A percentile compares a stretch with the other conserved stretches of the same genome.
phyloP scores from a whole-genome alignment of 495 filamentous ascomycete genomes.

The Venustampulla echinocandica region DNA sequence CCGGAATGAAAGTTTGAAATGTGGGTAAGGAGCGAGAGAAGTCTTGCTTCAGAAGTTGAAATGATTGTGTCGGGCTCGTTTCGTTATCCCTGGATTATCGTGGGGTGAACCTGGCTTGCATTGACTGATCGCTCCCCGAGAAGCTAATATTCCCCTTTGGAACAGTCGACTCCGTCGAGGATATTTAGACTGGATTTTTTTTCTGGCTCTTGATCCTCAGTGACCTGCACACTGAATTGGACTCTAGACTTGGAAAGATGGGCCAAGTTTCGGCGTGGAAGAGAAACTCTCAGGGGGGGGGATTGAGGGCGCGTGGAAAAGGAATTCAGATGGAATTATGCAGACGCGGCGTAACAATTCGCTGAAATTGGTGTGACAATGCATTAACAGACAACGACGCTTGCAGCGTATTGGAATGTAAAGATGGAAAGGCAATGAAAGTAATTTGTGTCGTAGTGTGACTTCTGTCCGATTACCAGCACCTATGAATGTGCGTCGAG shows the following conservation, averaged over 20 bases:
- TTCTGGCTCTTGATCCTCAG: neutral
- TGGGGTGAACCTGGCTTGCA: too few relatives aligned
- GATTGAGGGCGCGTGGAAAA: too few relatives aligned
- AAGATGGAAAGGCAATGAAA: too few relatives aligned
- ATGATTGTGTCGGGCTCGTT: conserved; percentile 17
- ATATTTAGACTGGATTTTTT: neutral
- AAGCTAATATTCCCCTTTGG: neutral
- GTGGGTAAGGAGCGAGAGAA: conserved; percentile 6
- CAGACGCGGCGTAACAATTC: conserved; percentile 1
- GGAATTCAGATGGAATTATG: conserved; percentile 4
- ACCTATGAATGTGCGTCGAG: too few relatives aligned
- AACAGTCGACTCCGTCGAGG: neutral
- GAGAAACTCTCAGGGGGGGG: too few relatives aligned
- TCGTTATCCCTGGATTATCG: conserved; percentile 15
- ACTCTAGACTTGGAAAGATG: too few relatives aligned
- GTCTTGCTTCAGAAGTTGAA: conserved; percentile 11
- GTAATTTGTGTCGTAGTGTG: too few relatives aligned
- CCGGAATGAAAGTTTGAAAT: conserved; percentile 5
- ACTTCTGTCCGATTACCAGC: too few relatives aligned
- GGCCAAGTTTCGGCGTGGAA: too few relatives aligned
- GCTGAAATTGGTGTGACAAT: conserved; percentile 9
- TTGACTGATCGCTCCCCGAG: neutral
- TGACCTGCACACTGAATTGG: neutral
- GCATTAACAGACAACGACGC: conserved; percentile 8
- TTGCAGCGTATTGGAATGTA: too few relatives aligned